Base-by-base conservation (phyloP, 1,139 yeast species). In the Blastobotrys elegans region DNA sequence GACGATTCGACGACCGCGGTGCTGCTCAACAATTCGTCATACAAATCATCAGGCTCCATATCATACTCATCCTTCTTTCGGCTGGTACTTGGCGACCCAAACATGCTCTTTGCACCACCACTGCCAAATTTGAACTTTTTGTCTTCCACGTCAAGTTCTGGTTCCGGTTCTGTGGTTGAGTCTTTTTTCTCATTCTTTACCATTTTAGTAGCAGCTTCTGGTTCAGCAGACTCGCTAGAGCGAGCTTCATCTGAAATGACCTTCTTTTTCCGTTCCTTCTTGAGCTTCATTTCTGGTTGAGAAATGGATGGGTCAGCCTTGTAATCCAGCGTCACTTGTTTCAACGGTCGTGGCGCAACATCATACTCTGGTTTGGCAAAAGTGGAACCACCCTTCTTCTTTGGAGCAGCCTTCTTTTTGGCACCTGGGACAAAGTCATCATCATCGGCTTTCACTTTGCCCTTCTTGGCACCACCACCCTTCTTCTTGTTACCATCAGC, bases 21-120 rank as follows among this genome's bases (percentile, higher is more conserved):
- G 2, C 41, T 31, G 21, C 27, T 30, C 35, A 47, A 40, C 43
- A 67, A 50, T 13, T 57, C 62, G 24, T 52, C 57, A 17, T 56
- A 59, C 56, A 65, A 27, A 58, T 56, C 50, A 60, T 51, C 53
- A 46, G 59, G 56, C 56, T 60, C 55, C 42, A 65, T 63, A 38
- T 59, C 63, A 27, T 53, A 55, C 18, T 57, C 62, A 45, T 58
- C 60, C 17, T 49, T 52, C 47, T 49, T 52, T 17, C 52, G 48
- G 3, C 53, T 35, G 32, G 52, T 53, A 4, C 50, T 52, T 14
- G 66, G 64, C 0, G 66, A 56, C 2, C 65, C 66, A 51, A 62
- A 64, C 4, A 56, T 56, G n/a, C 50, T 51, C n/a, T 47, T 34
- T 7, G 43, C 46, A 13, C 45, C 49, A 2, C 44, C 45, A n/a